Percentiles rank a stretch among this genome's conserved stretches.
These are phyloP conservation scores for Chaetomium globosum DNA, from an alignment of 2,329 filamentous ascomycete genomes.

Conservation along the genomic window DNA sequence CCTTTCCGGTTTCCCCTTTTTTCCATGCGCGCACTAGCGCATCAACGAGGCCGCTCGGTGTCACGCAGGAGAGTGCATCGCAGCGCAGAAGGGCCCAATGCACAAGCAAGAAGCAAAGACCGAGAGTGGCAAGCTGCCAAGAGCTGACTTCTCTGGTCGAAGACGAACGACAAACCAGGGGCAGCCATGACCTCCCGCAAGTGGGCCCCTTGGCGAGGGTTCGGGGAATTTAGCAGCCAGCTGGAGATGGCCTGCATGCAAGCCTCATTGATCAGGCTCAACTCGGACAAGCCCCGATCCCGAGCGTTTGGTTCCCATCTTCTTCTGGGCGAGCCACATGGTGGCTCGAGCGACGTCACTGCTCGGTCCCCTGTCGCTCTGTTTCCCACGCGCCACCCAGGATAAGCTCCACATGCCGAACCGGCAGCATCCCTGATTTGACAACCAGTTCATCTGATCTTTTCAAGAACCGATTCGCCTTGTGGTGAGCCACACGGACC, in stretches of 20 bases:
- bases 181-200: neutral
- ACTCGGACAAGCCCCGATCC: slow-evolving; percentile 26
- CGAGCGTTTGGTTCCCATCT: slow-evolving; percentile 26
- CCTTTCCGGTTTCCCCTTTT: neutral
- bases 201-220: slow-evolving; percentile 23
- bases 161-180: slow-evolving; percentile 9
- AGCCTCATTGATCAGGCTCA: slow-evolving; percentile 18
- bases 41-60: slow-evolving; percentile 20
- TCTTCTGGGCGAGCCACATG: slow-evolving; percentile 25
- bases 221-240: slow-evolving; percentile 19
- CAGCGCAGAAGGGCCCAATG: slow-evolving; percentile 10
- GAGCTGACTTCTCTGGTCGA: slow-evolving; percentile 6
- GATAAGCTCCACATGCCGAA: slow-evolving; percentile 16
- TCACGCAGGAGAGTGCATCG: slow-evolving; percentile 22
- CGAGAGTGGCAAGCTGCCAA: slow-evolving; percentile 23
- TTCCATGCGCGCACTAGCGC: slow-evolving; percentile 14
- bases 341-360: slow-evolving; percentile 19
- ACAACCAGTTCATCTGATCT: neutral
- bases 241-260: slow-evolving; percentile 20
- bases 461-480: slow-evolving; percentile 3
- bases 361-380: neutral
- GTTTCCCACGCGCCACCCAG: neutral
- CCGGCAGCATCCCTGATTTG: slow-evolving; percentile 21
- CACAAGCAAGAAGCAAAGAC: slow-evolving; percentile 3
- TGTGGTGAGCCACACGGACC: slow-evolving; percentile 6